Evolutionary conservation across 345 rosid genomes (phyloP).

Genomic region (Lumnitzera racemosa): DNA sequence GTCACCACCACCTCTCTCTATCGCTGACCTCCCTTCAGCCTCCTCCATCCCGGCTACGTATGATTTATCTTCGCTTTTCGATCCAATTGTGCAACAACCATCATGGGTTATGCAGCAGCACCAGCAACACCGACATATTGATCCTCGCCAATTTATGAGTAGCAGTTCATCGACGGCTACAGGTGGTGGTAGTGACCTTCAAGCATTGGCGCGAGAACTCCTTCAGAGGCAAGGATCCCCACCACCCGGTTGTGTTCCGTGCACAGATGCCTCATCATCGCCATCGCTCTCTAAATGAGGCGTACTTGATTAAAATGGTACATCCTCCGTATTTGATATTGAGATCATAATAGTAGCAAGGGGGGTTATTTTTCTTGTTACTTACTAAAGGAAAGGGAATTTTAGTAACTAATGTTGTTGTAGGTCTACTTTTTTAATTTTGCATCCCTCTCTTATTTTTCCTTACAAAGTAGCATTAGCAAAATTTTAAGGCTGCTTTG

Average conservation of each 20-base stretch:
- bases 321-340: constrained; percentile 12
- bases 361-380: constrained; percentile 15
- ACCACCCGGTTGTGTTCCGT: constrained; percentile 18
- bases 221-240: constrained; percentile 63
- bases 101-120: constrained; percentile 46
- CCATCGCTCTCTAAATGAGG: constrained; percentile 40
- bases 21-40: constrained; percentile 55
- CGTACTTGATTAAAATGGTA: constrained; percentile 14
- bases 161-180: constrained; percentile 20
- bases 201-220: constrained; percentile 75
- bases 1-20: constrained; percentile 46
- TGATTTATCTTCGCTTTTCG: constrained; percentile 65
- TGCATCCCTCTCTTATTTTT: too few relatives aligned
- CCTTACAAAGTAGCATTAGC: too few relatives aligned
- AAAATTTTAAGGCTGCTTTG: too few relatives aligned
- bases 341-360: constrained; percentile 2
- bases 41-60: constrained; percentile 45
- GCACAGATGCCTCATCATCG: constrained; percentile 43
- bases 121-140: constrained; percentile 23
- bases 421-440: too few relatives aligned
- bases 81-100: constrained; percentile 56
- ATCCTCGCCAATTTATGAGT: constrained; percentile 55
- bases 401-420: neutral
- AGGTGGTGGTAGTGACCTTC: constrained; percentile 50
- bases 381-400: neutral